Conservation (phyloP, 164 flowering plant species). For the Piper longum region DNA sequence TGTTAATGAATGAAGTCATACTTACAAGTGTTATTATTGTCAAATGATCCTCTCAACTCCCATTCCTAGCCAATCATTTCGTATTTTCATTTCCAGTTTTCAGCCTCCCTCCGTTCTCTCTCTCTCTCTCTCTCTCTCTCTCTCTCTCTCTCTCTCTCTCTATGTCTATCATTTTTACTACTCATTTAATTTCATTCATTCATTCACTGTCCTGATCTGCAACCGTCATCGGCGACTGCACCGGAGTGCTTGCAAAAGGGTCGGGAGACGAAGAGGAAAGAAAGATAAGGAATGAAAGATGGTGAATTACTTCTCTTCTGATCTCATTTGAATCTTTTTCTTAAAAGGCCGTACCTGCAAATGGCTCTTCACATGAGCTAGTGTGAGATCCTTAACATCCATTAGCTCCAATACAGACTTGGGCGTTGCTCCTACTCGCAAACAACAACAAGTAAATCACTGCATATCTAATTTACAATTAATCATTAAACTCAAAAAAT, state of each 20-base stretch:
- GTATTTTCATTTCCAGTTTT: background rate
- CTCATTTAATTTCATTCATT: constrained; percentile 11
- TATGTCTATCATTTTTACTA: constrained; percentile 14
- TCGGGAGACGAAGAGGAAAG: constrained; percentile 1
- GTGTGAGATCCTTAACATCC: constrained; percentile 70
- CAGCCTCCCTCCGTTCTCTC: too few species aligned
- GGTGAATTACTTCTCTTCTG: background rate
- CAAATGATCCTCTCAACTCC: constrained; percentile 46
- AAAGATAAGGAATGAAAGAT: constrained; percentile 5
- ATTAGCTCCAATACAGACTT: constrained; percentile 75
- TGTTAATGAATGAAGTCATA: constrained; percentile 21
- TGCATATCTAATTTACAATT: background rate
- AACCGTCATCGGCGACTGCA: constrained; percentile 25
- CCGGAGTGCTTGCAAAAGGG: constrained; percentile 13
- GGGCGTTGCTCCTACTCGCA: constrained; percentile 53
- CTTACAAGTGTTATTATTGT: constrained; percentile 36
- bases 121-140: constrained; percentile 11
- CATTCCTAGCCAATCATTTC: constrained; percentile 8
- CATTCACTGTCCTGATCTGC: constrained; percentile 14
- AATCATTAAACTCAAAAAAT: background rate
- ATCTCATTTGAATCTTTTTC: background rate
- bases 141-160: constrained; percentile 12
- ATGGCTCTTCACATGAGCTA: constrained; percentile 76
- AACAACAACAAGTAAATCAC: constrained; percentile 1
- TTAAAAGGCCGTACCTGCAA: constrained; percentile 35